A percentile compares a stretch with the other conserved stretches of the same genome.
Conservation (phyloP, 176 grass and related monocot species). For the Thalia dealbata region DNA sequence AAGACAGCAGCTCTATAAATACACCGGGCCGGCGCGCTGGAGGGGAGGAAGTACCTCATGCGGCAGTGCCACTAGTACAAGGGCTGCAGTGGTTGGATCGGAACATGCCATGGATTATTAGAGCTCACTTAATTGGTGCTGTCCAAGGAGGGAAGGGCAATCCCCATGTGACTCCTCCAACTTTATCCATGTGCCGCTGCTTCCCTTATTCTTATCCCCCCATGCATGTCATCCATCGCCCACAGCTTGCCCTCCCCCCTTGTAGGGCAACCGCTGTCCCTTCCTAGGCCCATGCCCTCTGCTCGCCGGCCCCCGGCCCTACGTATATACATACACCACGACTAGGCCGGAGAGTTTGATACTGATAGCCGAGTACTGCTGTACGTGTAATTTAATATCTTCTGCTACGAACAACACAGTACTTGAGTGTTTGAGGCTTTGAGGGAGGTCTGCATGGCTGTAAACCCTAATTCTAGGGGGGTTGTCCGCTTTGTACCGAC, state of each 20-base stretch:
- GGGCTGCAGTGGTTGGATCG: not conserved
- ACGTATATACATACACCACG: no score
- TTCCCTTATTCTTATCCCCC: slow-evolving; percentile 30
- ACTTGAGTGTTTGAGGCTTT: no score
- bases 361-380: no score
- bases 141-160: not conserved
- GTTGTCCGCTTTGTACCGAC: not conserved
- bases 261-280: not conserved
- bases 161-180: slow-evolving; percentile 15
- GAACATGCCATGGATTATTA: slow-evolving; percentile 7
- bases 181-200: slow-evolving; percentile 45
- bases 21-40: no score
- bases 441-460: no score
- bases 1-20: no score
- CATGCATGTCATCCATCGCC: slow-evolving; percentile 9
- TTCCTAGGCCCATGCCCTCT: not conserved
- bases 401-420: not conserved
- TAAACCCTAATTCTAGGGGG: no score
- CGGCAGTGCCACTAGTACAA: not conserved
- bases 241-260: slow-evolving; percentile 1
- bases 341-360: no score
- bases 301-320: no score
- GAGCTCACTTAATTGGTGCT: slow-evolving; percentile 5
- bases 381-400: not conserved
- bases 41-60: not conserved